Percentiles rank a stretch among this genome's conserved stretches.
phyloP scores from a whole-genome alignment of 2,329 filamentous ascomycete genomes.

The Thyridium curvatum region DNA sequence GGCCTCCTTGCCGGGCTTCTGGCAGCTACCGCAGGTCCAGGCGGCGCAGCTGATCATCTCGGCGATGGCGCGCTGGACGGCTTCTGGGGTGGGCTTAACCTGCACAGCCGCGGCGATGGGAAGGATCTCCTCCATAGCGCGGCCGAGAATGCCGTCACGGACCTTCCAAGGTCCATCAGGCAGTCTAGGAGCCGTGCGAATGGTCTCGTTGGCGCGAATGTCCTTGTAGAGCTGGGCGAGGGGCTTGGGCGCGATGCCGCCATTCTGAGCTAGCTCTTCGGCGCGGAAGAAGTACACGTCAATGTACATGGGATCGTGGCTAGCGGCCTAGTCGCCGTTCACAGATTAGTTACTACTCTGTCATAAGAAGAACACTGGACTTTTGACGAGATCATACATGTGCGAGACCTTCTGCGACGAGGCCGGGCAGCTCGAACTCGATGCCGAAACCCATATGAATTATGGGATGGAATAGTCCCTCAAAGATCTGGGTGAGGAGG shows the following conservation, averaged over 20 bases:
- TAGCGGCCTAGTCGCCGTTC: constrained; percentile 55
- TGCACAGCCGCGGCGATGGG: constrained; percentile 46
- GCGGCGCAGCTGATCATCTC: constrained; percentile 18
- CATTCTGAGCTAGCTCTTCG: constrained; percentile 7
- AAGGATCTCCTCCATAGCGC: constrained; percentile 50
- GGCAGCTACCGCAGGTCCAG: constrained; percentile 25
- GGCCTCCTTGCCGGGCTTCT: constrained; percentile 45
- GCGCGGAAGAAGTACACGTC: constrained; percentile 30
- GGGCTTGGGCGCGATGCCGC: background rate
- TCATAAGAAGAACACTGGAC: no score
- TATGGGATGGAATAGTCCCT: constrained; percentile 57
- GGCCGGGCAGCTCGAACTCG: constrained; percentile 60
- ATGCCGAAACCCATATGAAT: constrained; percentile 65
- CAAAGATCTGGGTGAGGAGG: constrained; percentile 41
- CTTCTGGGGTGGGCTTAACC: constrained; percentile 27
- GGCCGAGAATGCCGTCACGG: constrained; percentile 54
- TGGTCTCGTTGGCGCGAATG: constrained; percentile 34
- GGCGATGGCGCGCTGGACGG: constrained; percentile 26
- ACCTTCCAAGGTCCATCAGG: constrained; percentile 32
- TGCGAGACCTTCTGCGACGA: constrained; percentile 61
- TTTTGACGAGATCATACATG: no score
- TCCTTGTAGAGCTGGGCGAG: constrained; percentile 13
- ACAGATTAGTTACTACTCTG: no score
- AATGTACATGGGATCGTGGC: constrained; percentile 44
- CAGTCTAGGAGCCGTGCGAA: constrained; percentile 39